Base-by-base conservation (phyloP, 148 eudicot species). In the Heliamphora exappendiculata region DNA sequence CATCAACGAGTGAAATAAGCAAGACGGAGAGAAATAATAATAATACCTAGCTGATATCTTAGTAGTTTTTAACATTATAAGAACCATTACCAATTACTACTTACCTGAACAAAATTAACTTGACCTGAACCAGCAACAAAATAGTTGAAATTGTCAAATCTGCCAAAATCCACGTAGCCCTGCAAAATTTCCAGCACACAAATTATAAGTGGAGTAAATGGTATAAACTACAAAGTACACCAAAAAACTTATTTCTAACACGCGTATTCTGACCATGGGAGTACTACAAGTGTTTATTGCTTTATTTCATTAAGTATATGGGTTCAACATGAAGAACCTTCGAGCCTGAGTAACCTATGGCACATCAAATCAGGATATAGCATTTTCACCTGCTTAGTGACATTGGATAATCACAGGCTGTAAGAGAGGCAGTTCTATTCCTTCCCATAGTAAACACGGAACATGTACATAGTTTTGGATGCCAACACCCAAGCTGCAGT, bases 121-220 rank as follows among this genome's bases (percentile, higher is more conserved):
- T 53, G 86, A 76, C 86, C 95, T 16, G 93, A 90, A 58, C 93
- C 89, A 81, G 95, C 88, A 82, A 78, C 85, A 86, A 94, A 90
- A 78, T 84, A 70, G 78, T 88, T 88, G 78, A 80, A 82, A 63
- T 58, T 70, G 83, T 89, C 88, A 78, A 87, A 94, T 83, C 98
- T 89, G n/a, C 98, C 98, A 82, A 84, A 94, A 88, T 83, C 88
- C 74, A 89, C 76, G 75, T 91, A 94, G 76, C 98, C 98, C 98
- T 94, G 82, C 80, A 83, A 69, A 82, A 51, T 57, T 34, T 22
- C 36, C 24, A 54, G 3, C 41, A 63, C 11, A 17, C 26, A 34
- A 16, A 33, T 24, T 67, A 10, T 64, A 33, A 59, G 73, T 22
- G n/a, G 19, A 55, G 10, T 12, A 59, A 69, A 20, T 28, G 7